Base-by-base conservation (phyloP, 1,139 yeast genomes). In the Diutina neorugosa region DNA sequence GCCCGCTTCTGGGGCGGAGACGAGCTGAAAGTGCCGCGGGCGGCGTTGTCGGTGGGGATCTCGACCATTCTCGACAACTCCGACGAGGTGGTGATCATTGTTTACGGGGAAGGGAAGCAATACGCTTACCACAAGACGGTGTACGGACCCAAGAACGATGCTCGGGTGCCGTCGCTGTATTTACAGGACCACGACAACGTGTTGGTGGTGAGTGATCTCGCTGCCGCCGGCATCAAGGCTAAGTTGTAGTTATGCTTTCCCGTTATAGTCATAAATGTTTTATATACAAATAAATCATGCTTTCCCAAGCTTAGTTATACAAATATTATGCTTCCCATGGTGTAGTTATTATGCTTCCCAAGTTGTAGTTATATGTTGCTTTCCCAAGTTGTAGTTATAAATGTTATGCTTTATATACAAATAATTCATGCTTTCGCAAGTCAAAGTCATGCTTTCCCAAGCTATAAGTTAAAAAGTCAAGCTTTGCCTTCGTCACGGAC, bases 51-150 rank as follows among this genome's bases (percentile, higher is more conserved):
- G 37, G 85, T 81, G 34, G 86, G 86, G 23, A 80, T 81, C 54
- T 73, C 84, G 18, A 81, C 86, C n/a, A 76, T 80, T 41, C 68
- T 81, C 61, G 83, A 78, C 57, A 78, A 76, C 61, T 74, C 85
- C 2, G 71, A 78, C 52, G 84, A 80, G 61, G 67, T 81, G 21
- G 71, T 76, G 23, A 66, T 77, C 44, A 69, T 77, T 34, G 81
- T 76, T 0, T 67, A 77, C 60, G 82, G 82, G n/a, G 62, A 62
- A 18, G 61, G 58, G 53, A 78, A 78, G 63, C 60, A 63, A 51
- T 69, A 64, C 57, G 81, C 81, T 19, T 68, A 77, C 55, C 67
- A 69, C 23, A 71, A 72, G 60, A 74, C 81, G 4, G 58, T 77
- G 11, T 58, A 66, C 53, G 77, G 78, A 2, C 57, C 60, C 44